A percentile compares a stretch with the other conserved stretches of the same genome.
Conservation (phyloP, 2,329 filamentous ascomycete genomes). For the Penicillium oxalicum region DNA sequence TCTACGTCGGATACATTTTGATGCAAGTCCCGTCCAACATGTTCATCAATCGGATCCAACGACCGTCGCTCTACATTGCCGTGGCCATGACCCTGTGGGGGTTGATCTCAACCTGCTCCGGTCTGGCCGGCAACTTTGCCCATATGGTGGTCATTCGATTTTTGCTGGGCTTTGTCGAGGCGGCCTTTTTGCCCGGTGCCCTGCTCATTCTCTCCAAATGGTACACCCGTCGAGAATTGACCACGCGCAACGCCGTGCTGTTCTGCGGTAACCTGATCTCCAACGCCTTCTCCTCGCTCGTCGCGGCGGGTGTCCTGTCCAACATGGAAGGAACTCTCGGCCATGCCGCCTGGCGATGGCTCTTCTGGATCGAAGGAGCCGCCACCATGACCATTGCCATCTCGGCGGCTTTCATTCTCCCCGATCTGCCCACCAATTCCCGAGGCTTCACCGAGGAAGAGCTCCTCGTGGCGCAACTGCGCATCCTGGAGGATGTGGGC, state of each 20-base stretch:
- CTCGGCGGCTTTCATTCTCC: constrained; percentile 34
- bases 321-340: constrained; percentile 39
- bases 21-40: constrained; percentile 45
- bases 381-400: constrained; percentile 41
- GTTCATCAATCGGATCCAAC: constrained; percentile 42
- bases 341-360: constrained; percentile 43
- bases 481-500: constrained; percentile 54
- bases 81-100: constrained; percentile 53
- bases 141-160: constrained; percentile 36
- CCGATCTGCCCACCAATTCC: constrained; percentile 53
- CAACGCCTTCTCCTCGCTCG: constrained; percentile 42
- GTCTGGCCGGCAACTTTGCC: constrained; percentile 33
- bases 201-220: constrained; percentile 42
- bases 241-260: constrained; percentile 42
- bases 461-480: constrained; percentile 46
- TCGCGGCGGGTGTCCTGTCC: constrained; percentile 42
- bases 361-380: constrained; percentile 51
- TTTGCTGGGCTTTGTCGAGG: constrained; percentile 36
- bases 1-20: constrained; percentile 44
- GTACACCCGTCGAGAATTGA: constrained; percentile 44
- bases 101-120: constrained; percentile 53
- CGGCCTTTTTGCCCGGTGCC: constrained; percentile 36
- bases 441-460: constrained; percentile 42
- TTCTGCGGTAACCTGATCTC: constrained; percentile 44
- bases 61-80: constrained; percentile 41